Conservation (phyloP, 2,329 filamentous ascomycete genomes). For the Cytospora chrysosperma region DNA sequence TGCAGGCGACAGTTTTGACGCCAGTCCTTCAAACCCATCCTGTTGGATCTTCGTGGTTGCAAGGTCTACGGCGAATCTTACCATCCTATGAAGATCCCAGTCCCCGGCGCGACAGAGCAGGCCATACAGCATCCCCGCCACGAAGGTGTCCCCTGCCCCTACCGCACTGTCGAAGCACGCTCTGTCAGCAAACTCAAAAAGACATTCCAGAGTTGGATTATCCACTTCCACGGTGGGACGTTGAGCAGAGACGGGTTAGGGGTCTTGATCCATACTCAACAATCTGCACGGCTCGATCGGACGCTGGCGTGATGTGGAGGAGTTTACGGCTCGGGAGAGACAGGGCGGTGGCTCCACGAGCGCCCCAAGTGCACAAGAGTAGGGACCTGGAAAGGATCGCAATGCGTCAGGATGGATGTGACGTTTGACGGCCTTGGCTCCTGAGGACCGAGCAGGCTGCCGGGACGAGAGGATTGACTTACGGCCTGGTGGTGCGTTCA, state of each 20-base stretch:
- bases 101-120: slow-evolving; percentile 49
- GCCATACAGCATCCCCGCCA: slow-evolving; percentile 67
- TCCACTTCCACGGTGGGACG: slow-evolving; percentile 5
- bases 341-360: slow-evolving; percentile 46
- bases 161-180: slow-evolving; percentile 51
- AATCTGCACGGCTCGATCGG: slow-evolving; percentile 42
- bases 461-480: slow-evolving; percentile 29
- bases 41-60: slow-evolving; percentile 67
- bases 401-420: slow-evolving; percentile 1
- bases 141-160: slow-evolving; percentile 74
- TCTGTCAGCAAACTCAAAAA: slow-evolving; percentile 13
- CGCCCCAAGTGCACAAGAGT: slow-evolving; percentile 46
- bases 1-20: slow-evolving; percentile 13
- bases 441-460: background rate
- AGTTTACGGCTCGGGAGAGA: slow-evolving; percentile 34
- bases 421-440: slow-evolving; percentile 1
- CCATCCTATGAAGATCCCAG: slow-evolving; percentile 49
- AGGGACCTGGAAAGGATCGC: slow-evolving; percentile 34
- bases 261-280: slow-evolving; percentile 53
- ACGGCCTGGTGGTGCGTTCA: slow-evolving; percentile 42
- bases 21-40: slow-evolving; percentile 62
- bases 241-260: background rate
- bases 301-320: slow-evolving; percentile 26
- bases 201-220: slow-evolving; percentile 1
- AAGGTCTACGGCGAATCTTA: slow-evolving; percentile 60